Evolutionary conservation across 2,329 filamentous ascomycete genomes (phyloP), one percentile per base, ranked within the genome.

Genomic region (Ophiosphaerella narmari): DNA sequence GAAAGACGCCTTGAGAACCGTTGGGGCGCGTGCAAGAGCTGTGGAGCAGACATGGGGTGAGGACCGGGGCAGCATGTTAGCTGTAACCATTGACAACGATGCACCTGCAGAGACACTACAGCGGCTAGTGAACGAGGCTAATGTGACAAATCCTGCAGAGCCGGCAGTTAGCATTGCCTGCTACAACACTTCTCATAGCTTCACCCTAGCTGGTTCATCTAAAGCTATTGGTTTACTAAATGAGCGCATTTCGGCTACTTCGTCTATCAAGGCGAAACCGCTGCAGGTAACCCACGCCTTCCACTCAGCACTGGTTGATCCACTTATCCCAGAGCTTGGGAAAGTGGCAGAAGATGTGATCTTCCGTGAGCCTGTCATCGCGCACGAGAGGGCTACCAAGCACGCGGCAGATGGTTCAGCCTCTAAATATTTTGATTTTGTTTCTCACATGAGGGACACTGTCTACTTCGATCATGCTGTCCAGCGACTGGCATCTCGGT

Each of bases 391-490:
- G 35, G 31, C 46, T 7, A 40, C 33, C 21, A 36, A 38, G 9
- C 7, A 29, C 2, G 26, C 5, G 4, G 7, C 4, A 7, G 26
- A 29, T 29, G 26, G 26, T 6, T 11, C 26, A 6, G 2, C 6
- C 26, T 29, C 26, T 7, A 29, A 29, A 11, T 2, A 8, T 8
- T 29, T 29, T 29, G 23, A 23, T 13, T 12, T 41, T 7, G 39
- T 71, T 0, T 45, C 69, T 0, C 79, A 81, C 42, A 73, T 77
- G 60, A 54, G 78, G 1, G 35, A 73, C 0, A 76, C 79, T 0
- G 79, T 82, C 0, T 79, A 68, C 55, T 79, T 79, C 55, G 32
- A 67, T 14, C 67, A 78, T 7, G 80, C 76, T 0, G 49, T 81
- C 0, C 60, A 75, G 34, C 57, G 78, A 1, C 55, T 82, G 0